These are phyloP conservation scores for Sporothrix sp. DNA, from an alignment of 2,329 filamentous ascomycete species.

Conservation along the genomic window DNA sequence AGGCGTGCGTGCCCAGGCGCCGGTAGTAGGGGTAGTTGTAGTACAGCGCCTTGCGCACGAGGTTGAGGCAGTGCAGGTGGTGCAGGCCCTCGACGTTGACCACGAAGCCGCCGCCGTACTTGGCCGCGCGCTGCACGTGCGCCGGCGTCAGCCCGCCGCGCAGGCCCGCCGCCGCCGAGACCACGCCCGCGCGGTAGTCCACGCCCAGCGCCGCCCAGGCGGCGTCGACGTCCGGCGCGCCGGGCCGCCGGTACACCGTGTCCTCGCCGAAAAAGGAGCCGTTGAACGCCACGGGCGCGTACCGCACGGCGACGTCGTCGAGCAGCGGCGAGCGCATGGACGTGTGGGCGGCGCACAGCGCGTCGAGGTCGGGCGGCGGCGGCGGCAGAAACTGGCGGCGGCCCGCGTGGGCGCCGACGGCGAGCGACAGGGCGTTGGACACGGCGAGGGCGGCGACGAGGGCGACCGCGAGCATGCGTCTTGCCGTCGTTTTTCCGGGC, in stretches of 20 bases:
- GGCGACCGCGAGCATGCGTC: too few species aligned
- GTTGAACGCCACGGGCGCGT: constrained; percentile 37
- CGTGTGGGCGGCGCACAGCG: constrained; percentile 13
- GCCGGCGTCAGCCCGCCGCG: constrained; percentile 40
- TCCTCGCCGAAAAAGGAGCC: constrained; percentile 47
- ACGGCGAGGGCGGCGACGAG: neutral
- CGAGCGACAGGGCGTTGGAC: neutral
- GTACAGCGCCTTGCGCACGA: constrained; percentile 47
- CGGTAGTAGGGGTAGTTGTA: constrained; percentile 53
- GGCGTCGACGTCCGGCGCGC: constrained; percentile 43
- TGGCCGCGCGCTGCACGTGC: constrained; percentile 44
- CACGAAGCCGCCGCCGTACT: constrained; percentile 49
- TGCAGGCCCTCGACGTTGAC: constrained; percentile 49
- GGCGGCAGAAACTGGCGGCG: neutral
- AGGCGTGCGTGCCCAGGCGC: constrained; percentile 38
- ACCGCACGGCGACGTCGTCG: constrained; percentile 25
- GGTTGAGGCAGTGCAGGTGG: constrained; percentile 50
- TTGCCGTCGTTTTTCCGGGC: neutral
- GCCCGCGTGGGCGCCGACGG: constrained; percentile 5
- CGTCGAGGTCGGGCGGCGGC: constrained; percentile 4
- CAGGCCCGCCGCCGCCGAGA: constrained; percentile 39
- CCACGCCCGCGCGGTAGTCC: constrained; percentile 37
- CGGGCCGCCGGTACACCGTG: constrained; percentile 41
- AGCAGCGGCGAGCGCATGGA: constrained; percentile 24
- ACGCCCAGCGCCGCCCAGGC: constrained; percentile 37